Evolutionary conservation across 2,329 filamentous ascomycete genomes (phyloP).

Genomic region (Aspergillus alliaceus): DNA sequence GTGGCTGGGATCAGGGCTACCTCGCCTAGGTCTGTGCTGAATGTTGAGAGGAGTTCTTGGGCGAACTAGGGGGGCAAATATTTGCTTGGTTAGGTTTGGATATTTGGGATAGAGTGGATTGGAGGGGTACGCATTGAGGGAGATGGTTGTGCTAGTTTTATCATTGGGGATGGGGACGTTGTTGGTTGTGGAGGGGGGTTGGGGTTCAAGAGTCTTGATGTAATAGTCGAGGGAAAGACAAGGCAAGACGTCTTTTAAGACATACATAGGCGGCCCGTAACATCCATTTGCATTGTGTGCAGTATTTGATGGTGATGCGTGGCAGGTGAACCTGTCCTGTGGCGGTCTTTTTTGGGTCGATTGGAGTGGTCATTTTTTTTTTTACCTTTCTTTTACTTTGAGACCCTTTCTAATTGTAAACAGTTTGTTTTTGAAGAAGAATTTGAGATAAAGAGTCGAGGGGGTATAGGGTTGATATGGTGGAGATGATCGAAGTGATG

Average conservation of each 20-base stretch:
- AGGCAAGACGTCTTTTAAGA: slow-evolving; percentile 9
- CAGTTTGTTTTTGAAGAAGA: too few species aligned
- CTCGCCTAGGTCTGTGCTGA: slow-evolving; percentile 79
- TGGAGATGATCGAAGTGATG: too few species aligned
- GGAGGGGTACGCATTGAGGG: too few species aligned
- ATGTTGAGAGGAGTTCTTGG: slow-evolving; percentile 93
- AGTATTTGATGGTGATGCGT: slow-evolving; percentile 83
- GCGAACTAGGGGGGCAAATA: slow-evolving; percentile 62
- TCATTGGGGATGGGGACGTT: background rate
- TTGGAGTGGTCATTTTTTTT: background rate
- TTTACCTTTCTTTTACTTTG: background rate
- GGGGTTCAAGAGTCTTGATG: too few species aligned
- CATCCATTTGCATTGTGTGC: slow-evolving; percentile 94
- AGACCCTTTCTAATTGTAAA: too few species aligned
- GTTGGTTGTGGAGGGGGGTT: background rate
- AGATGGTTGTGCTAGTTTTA: too few species aligned
- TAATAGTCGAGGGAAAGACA: slow-evolving; percentile 4
- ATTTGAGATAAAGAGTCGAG: too few species aligned
- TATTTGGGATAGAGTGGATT: background rate
- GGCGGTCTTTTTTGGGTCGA: slow-evolving; percentile 3
- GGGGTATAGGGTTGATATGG: background rate
- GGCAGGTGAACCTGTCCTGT: slow-evolving; percentile 53
- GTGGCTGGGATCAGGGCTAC: slow-evolving; percentile 82
- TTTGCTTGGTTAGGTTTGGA: background rate
- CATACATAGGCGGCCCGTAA: slow-evolving; percentile 79